Percentiles rank a stretch among this genome's conserved stretches.
Conservation (phyloP, 2,329 filamentous ascomycete species). For the Colletotrichum magnum region DNA sequence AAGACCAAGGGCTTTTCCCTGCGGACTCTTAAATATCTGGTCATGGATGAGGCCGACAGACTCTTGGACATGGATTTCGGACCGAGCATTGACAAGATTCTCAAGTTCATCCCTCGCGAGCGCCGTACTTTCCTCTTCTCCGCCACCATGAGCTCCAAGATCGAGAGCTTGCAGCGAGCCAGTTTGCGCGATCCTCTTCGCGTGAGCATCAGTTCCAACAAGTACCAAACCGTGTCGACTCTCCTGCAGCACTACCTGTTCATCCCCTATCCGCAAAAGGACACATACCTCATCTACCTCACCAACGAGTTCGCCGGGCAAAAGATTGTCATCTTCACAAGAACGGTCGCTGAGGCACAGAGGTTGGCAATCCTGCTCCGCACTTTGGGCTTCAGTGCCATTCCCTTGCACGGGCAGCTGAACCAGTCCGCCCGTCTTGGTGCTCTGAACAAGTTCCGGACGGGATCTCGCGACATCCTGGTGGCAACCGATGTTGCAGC, state of each 20-base stretch:
- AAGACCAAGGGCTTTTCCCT: constrained; percentile 97
- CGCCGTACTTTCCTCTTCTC: constrained; percentile 90
- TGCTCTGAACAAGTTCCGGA: constrained; percentile 90
- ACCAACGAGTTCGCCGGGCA: constrained; percentile 91
- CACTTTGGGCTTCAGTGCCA: constrained; percentile 88
- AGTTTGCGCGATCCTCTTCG: constrained; percentile 87
- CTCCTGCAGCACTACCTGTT: constrained; percentile 90
- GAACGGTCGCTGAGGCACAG: constrained; percentile 93
- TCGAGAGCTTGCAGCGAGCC: constrained; percentile 92
- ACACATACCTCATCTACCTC: constrained; percentile 88
- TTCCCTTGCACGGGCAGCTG: constrained; percentile 93
- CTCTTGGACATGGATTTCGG: constrained; percentile 96
- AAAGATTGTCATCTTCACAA: constrained; percentile 89
- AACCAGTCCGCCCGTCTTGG: constrained; percentile 89
- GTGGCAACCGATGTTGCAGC: constrained; percentile 96
- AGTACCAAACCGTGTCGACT: constrained; percentile 93
- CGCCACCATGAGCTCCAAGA: constrained; percentile 93
- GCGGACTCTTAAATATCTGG: constrained; percentile 84
- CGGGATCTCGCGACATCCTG: constrained; percentile 85
- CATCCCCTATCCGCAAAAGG: constrained; percentile 88
- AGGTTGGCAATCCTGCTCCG: constrained; percentile 87
- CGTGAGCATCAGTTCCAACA: constrained; percentile 84
- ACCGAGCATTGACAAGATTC: constrained; percentile 90
- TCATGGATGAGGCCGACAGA: constrained; percentile 95
- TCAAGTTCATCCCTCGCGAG: constrained; percentile 87